These are phyloP conservation scores for Fusarium sarcochroum DNA, from an alignment of 2,329 filamentous ascomycete species.

Conservation along the genomic window DNA sequence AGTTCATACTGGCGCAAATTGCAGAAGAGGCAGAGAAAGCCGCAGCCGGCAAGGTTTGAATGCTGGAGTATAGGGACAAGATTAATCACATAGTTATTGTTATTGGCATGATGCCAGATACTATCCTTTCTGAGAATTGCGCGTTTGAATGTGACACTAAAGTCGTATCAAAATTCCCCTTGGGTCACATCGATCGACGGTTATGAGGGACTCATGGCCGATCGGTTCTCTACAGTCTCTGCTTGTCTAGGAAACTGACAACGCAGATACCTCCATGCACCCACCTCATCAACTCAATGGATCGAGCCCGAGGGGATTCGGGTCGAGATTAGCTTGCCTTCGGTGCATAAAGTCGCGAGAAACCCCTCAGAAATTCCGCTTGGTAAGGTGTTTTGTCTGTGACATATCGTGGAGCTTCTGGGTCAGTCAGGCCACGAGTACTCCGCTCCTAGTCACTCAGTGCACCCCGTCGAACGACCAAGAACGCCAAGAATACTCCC, in stretches of 20 bases:
- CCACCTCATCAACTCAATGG: background rate
- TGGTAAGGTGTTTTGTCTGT: background rate
- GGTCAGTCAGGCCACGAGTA: background rate
- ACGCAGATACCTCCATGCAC: background rate
- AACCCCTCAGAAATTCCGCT: background rate
- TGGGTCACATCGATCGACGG: background rate
- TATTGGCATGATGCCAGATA: no score
- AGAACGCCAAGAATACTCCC: background rate
- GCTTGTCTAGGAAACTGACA: background rate
- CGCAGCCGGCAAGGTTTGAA: background rate
- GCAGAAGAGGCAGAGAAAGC: background rate
- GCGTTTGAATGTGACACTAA: no score
- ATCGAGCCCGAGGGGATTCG: no score
- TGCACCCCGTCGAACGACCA: background rate
- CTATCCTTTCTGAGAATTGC: no score
- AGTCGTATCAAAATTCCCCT: background rate
- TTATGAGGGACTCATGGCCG: no score
- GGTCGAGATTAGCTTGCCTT: background rate
- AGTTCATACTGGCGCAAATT: slow-evolving; percentile 15
- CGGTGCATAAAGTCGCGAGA: background rate
- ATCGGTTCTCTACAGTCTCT: background rate
- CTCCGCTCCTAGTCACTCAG: background rate
- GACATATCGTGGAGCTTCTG: background rate
- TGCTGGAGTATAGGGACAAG: no score
- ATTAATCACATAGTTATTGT: no score